Base-by-base conservation (phyloP, 768 basidiomycete genomes). In the Tulasnella sp. region DNA sequence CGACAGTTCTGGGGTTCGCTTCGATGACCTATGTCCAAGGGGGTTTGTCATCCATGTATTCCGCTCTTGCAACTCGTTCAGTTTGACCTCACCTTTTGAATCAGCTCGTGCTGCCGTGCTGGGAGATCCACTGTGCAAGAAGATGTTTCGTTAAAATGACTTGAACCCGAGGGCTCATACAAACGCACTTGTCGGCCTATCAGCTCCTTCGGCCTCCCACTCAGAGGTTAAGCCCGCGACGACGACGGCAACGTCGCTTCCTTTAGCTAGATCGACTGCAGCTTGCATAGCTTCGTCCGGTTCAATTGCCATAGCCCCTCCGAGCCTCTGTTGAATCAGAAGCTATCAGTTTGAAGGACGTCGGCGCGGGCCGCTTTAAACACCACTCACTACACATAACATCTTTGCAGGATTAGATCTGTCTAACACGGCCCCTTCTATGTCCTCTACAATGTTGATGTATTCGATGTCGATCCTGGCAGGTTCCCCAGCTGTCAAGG, bases 121-220 rank as follows among this genome's bases (percentile, higher is more conserved):
- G 83, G 83, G 64, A 85, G 72, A 49, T 75, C 69, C 22, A 38
- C 34, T 38, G 34, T 38, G 15, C 7, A 38, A 38, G 34, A 15
- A 5, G 34, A 5, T 38, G n/a, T 38, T 38, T 38, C 7, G 34
- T 38, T 15, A 38, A 15, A 38, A 38, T 15, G 15, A 38, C n/a
- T n/a, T n/a, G n/a, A 15, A 38, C 15, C 15, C 15, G 34, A 5
- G 34, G 15, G 34, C 34, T 38, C 7, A 15, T 5, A 38, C 7
- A 38, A 38, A 38, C 15, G 15, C 34, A 38, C 86, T 71, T 1
- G 79, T 76, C 15, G 80, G 80, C 41, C 85, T 72, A 63, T 86
- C 85, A 64, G 83, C 84, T 5, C 84, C 84, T 69, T 88, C 85
- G 60, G 79, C 80, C 70, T 87, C 84, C 81, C 82, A 86, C 69